phyloP scores from a whole-genome alignment of 257 asterid species.

The Lycium barbarum region DNA sequence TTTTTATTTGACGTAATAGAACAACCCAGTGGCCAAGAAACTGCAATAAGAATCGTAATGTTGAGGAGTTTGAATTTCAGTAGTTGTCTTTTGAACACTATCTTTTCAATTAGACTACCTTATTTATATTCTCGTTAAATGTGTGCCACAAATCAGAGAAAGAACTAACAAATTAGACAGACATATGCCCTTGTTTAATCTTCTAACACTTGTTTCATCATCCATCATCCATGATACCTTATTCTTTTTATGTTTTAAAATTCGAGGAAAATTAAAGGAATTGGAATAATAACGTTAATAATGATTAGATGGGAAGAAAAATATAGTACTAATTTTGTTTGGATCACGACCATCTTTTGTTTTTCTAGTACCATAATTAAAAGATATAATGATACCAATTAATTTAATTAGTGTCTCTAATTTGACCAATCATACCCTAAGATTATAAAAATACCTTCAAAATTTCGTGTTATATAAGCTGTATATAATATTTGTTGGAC shows the following conservation, averaged over 20 bases:
- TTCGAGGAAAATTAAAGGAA: background rate
- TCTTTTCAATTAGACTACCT: background rate
- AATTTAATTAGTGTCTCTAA: conserved; percentile 22
- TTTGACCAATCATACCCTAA: background rate
- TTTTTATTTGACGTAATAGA: background rate
- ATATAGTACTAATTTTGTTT: background rate
- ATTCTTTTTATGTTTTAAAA: background rate
- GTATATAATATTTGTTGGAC: background rate
- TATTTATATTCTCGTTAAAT: background rate
- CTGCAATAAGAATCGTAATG: too few species aligned
- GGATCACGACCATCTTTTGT: background rate
- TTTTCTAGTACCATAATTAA: background rate
- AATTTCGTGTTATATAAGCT: background rate
- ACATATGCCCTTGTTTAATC: background rate
- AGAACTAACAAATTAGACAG: background rate
- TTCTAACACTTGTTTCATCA: background rate
- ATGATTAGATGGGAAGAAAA: background rate
- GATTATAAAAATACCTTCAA: background rate
- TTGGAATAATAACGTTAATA: background rate
- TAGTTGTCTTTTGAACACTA: background rate
- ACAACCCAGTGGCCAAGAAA: background rate
- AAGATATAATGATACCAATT: background rate
- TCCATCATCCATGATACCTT: background rate
- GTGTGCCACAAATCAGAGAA: background rate
- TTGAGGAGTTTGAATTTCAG: background rate